phyloP scores from a whole-genome alignment of 805 yeast species.

The Candida dendrica region DNA sequence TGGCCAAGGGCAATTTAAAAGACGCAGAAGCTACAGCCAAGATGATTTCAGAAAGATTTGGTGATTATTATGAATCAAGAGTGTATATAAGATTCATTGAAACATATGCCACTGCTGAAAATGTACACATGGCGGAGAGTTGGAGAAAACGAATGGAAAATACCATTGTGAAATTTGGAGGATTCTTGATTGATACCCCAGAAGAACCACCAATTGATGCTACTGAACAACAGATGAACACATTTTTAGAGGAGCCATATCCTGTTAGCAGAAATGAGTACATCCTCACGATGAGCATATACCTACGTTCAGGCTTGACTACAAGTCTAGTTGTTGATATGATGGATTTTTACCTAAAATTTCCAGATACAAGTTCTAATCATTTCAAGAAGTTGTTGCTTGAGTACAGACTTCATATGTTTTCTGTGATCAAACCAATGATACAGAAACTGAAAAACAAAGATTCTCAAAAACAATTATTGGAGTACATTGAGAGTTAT shows the following conservation, averaged over 20 bases:
- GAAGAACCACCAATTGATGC: conserved; percentile 14
- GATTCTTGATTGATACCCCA: conserved; percentile 11
- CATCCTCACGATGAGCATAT: conserved; percentile 18
- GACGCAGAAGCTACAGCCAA: conserved; percentile 29
- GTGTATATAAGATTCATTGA: conserved; percentile 28
- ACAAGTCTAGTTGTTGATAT: conserved; percentile 8
- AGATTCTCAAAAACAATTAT: conserved; percentile 9
- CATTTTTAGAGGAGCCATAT: conserved; percentile 22
- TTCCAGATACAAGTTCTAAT: conserved; percentile 10
- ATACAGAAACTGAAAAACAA: conserved; percentile 9
- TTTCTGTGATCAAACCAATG: conserved; percentile 17
- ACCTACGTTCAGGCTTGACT: conserved; percentile 5
- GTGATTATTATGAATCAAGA: conserved; percentile 29
- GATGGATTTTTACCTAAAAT: conserved; percentile 18
- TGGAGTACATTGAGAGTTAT: conserved; percentile 12
- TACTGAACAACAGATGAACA: conserved; percentile 23
- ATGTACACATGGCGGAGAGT: conserved; percentile 20
- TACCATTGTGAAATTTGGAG: conserved; percentile 23
- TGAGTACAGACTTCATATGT: conserved; percentile 18
- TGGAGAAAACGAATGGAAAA: conserved; percentile 25
- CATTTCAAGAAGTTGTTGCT: conserved; percentile 14
- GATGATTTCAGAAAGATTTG: conserved; percentile 20
- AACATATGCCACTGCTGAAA: conserved; percentile 21
- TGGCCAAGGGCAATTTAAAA: conserved; percentile 25
- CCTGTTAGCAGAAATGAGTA: conserved; percentile 20